Evolutionary conservation across 768 basidiomycete genomes (phyloP), one percentile per base, ranked within the genome.

Genomic region (Leccinum variicolor): DNA sequence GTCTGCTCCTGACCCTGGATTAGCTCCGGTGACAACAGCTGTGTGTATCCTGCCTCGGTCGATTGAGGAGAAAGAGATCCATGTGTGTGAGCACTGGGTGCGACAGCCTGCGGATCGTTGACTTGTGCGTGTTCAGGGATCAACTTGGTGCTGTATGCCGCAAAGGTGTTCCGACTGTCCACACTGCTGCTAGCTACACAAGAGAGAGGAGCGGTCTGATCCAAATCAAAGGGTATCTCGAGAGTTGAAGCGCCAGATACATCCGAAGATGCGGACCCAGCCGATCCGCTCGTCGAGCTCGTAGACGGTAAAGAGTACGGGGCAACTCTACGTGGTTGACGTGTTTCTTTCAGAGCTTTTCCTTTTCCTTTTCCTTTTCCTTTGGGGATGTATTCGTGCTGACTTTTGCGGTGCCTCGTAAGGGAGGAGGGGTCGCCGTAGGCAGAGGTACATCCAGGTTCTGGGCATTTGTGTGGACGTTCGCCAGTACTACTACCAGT

Each of bases 331-430:
- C 39, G 47, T n/a, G 17, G 49, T 1, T 11, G 55, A 46, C 59
- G 54, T 3, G 43, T 25, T 43, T 31, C 41, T 17, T 19, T 53
- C n/a, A n/a, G n/a, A n/a, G n/a, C n/a, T n/a, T n/a, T n/a, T n/a
- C n/a, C n/a, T n/a, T n/a, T n/a, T n/a, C n/a, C n/a, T n/a, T n/a
- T n/a, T 6, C 53, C 33, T 9, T 19, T 28, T 6, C 10, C 19
- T 11, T 61, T 67, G 1, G 65, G 67, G 15, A 47, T 36, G 36
- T 71, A 62, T 3, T 50, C 66, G 6, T 71, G 69, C 2, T 25
- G 9, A 0, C 47, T 3, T 28, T 60, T 61, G 5, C 66, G 62
- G 39, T 70, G 69, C 13, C 63, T 51, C 7, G 61, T 67, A n/a
- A 70, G 56, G 1, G 61, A 61, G 10, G 58, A 64, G 2, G 69